Evolutionary conservation across 805 yeast genomes (phyloP), one percentile per base, ranked within the genome.

Genomic region (Kluyveromyces starmeri): DNA sequence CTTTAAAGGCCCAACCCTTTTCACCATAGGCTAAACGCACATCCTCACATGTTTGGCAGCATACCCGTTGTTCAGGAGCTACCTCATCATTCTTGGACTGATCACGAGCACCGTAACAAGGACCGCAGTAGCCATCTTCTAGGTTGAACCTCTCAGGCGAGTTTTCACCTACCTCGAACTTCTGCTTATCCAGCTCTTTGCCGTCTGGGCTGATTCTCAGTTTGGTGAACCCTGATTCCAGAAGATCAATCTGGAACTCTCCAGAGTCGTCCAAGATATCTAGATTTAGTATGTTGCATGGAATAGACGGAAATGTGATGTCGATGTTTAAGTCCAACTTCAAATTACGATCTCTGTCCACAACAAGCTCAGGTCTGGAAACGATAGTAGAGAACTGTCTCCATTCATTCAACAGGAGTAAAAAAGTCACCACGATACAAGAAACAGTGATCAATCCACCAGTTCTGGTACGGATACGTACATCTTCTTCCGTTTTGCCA

Each of bases 401-500:
- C 73, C 89, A 83, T 58, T 92, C 97, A 44, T 75, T 75, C 20
- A 77, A 39, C 32, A 86, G 61, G 41, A 92, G 65, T 34, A 80
- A 46, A 15, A 79, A 37, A 12, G 84, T 77, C 3, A 82, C 65
- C 5, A 75, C 33, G 3, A 75, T 49, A 50, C 96, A 81, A 3
- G 73, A 61, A 27, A 92, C 49, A 3, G 97, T 85, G 50, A 92
- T 83, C 18, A 85, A 48, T 2, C 96, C 98, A 35, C 98, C 98
- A 7, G 89, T 70, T 4, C 89, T 70, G 4, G 98, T 92, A 42
- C 82, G 76, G 41, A 92, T 74, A 33, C 83, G 72, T 7, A 94
- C 94, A 56, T 92, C 98, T 51, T 89, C 97, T 22, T 84, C 88
- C 4, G 96, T 83, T 60, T 88, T 89, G 19, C 94, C 73, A 54